Evolutionary conservation across 805 yeast species (phyloP).

Genomic region (Wickerhamiella allomyrinae): DNA sequence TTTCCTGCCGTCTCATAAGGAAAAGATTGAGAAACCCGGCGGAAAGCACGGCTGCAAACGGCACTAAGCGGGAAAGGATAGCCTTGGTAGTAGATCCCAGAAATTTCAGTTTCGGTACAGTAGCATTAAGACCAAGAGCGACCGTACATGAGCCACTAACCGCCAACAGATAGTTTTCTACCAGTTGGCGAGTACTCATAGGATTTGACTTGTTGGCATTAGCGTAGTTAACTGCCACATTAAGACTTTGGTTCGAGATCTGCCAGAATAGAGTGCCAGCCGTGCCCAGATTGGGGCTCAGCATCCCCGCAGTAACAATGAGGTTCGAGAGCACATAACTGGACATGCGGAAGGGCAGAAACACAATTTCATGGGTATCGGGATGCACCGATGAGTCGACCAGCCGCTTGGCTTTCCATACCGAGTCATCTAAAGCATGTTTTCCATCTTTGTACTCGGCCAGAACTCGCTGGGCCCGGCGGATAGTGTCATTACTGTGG

Average conservation of each 20-base stretch:
- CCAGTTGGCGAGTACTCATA: constrained; percentile 59
- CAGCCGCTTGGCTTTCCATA: constrained; percentile 79
- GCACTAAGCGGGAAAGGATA: constrained; percentile 75
- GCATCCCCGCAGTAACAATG: constrained; percentile 95
- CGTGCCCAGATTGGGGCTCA: constrained; percentile 83
- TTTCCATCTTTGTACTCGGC: constrained; percentile 64
- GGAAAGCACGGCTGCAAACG: constrained; percentile 96
- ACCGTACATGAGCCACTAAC: constrained; percentile 92
- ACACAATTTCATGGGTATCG: constrained; percentile 86
- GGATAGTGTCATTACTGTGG: constrained; percentile 50
- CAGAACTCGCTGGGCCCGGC: constrained; percentile 46
- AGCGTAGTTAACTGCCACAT: constrained; percentile 93
- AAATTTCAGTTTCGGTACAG: constrained; percentile 72
- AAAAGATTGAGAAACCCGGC: constrained; percentile 96
- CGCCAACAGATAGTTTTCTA: constrained; percentile 70
- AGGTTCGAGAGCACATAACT: constrained; percentile 85
- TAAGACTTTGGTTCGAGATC: constrained; percentile 88
- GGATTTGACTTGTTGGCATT: constrained; percentile 95
- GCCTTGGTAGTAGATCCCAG: constrained; percentile 57
- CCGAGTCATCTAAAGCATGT: constrained; percentile 53
- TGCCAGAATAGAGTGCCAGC: constrained; percentile 96
- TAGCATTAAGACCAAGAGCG: constrained; percentile 79
- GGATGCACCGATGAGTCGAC: constrained; percentile 93
- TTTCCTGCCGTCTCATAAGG: constrained; percentile 90
- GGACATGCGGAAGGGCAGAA: constrained; percentile 94